These are phyloP conservation scores for Mycena olivaceomarginata DNA, from an alignment of 768 basidiomycete genomes.

Conservation along the genomic window DNA sequence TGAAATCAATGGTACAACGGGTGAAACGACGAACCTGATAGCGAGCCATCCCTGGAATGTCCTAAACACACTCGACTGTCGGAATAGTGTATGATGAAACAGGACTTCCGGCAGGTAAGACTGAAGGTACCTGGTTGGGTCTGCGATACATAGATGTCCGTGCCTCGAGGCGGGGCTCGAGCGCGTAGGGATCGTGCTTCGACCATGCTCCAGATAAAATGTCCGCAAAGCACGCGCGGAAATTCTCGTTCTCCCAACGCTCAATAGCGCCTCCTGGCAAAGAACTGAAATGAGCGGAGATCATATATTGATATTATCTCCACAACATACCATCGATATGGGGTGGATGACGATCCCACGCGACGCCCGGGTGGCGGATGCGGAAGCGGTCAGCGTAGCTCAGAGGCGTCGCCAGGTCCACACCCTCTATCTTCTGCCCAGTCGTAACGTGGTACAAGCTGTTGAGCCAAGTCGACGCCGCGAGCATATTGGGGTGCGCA, in stretches of 20 bases:
- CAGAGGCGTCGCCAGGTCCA: conserved; percentile 72
- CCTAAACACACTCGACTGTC: conserved; percentile 59
- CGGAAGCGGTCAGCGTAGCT: conserved; percentile 78
- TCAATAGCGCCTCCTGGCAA: conserved; percentile 75
- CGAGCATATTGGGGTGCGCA: conserved; percentile 72
- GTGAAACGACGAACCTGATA: conserved; percentile 64
- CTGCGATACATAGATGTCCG: conserved; percentile 71
- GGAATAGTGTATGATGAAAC: conserved; percentile 16
- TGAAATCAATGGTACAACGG: background rate
- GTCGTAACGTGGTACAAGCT: conserved; percentile 64
- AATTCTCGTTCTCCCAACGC: conserved; percentile 73
- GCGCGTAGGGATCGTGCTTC: conserved; percentile 73
- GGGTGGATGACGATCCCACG: conserved; percentile 63
- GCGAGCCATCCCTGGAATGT: conserved; percentile 80
- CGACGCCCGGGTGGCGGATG: conserved; percentile 74
- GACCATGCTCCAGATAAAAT: conserved; percentile 72
- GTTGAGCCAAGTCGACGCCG: conserved; percentile 69
- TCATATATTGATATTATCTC: conserved; percentile 18
- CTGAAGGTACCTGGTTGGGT: conserved; percentile 60
- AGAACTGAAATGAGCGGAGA: conserved; percentile 22
- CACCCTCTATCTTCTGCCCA: conserved; percentile 59
- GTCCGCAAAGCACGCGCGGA: conserved; percentile 69
- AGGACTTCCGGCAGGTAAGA: background rate
- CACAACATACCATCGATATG: conserved; percentile 49
- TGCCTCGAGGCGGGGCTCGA: conserved; percentile 70